Conservation (phyloP, 1,284 basidiomycete genomes). For the Paramarasmius palmivorus region DNA sequence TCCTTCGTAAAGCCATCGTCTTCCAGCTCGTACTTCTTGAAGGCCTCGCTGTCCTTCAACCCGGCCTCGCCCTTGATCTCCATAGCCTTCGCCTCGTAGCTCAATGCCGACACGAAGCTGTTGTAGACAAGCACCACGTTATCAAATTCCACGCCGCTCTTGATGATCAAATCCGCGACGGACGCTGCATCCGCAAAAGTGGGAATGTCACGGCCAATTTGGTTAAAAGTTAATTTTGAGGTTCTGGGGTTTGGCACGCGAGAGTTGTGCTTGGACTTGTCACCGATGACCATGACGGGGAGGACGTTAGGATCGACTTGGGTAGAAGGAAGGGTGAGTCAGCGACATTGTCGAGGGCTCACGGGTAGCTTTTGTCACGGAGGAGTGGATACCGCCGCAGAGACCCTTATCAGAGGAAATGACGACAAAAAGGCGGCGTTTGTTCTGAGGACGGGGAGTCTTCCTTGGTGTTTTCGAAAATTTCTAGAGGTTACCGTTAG, state of each 20-base stretch:
- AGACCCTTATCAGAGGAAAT: slow-evolving; percentile 99
- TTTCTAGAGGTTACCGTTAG: slow-evolving; percentile 49
- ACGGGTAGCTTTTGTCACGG: slow-evolving; percentile 89
- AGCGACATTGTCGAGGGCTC: slow-evolving; percentile 53
- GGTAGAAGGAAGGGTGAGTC: slow-evolving; percentile 60
- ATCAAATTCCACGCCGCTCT: slow-evolving; percentile 87
- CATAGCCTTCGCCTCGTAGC: slow-evolving; percentile 82
- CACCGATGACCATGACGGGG: slow-evolving; percentile 87
- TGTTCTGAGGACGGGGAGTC: slow-evolving; percentile 49
- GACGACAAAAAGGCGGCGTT: slow-evolving; percentile 88
- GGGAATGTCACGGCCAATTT: slow-evolving; percentile 96
- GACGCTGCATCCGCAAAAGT: slow-evolving; percentile 95
- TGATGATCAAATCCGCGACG: slow-evolving; percentile 92
- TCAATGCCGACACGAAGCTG: slow-evolving; percentile 92
- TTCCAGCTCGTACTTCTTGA: slow-evolving; percentile 94
- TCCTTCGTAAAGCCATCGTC: slow-evolving; percentile 95
- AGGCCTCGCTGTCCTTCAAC: slow-evolving; percentile 81
- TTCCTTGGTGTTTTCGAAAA: slow-evolving; percentile 70
- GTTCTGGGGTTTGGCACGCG: slow-evolving; percentile 67
- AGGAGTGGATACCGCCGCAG: slow-evolving; percentile 99
- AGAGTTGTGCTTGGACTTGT: slow-evolving; percentile 97
- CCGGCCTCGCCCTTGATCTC: slow-evolving; percentile 83
- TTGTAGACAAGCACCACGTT: slow-evolving; percentile 91
- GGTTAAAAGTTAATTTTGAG: slow-evolving; percentile 92
- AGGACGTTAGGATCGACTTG: slow-evolving; percentile 66